These are phyloP conservation scores for Panellus pusillus DNA, from an alignment of 768 basidiomycete genomes.

Conservation along the genomic window DNA sequence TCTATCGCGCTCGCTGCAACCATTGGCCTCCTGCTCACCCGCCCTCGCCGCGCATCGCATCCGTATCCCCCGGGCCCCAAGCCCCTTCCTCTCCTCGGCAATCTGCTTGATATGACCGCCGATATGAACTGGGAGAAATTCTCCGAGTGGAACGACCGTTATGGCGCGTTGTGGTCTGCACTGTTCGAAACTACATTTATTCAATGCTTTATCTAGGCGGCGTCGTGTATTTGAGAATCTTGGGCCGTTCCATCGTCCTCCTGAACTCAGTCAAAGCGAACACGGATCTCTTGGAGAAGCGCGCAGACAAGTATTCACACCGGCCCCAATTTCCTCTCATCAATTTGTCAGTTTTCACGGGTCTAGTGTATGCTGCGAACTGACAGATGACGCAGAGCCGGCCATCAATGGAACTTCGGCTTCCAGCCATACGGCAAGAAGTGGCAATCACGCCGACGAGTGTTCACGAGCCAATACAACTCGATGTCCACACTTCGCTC, in stretches of 20 bases:
- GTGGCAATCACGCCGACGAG: not conserved
- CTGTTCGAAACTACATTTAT: not conserved
- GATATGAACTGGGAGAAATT: conserved; percentile 17
- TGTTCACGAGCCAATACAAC: conserved; percentile 6
- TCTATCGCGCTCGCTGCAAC: too few species aligned
- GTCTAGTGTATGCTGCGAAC: not conserved
- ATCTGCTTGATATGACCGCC: conserved; percentile 36
- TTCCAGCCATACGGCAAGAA: not conserved
- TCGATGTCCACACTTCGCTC: not conserved
- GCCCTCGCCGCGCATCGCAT: too few species aligned
- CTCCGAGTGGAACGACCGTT: conserved; percentile 1
- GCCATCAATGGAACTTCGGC: conserved; percentile 7
- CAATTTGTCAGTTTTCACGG: not conserved
- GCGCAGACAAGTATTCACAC: conserved; percentile 31
- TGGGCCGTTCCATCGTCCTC: conserved; percentile 28
- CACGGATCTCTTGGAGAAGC: conserved; percentile 33
- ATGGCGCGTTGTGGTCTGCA: not conserved
- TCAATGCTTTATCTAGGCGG: not conserved
- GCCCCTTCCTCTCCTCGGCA: conserved; percentile 36
- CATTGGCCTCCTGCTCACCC: too few species aligned
- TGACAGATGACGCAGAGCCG: not conserved
- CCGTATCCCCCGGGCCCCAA: conserved; percentile 34
- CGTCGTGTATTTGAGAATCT: conserved; percentile 2
- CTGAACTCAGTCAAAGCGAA: conserved; percentile 30
- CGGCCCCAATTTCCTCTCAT: conserved; percentile 20